Conservation (phyloP, 73 alveolate genomes). For the Breviolum minutum region DNA sequence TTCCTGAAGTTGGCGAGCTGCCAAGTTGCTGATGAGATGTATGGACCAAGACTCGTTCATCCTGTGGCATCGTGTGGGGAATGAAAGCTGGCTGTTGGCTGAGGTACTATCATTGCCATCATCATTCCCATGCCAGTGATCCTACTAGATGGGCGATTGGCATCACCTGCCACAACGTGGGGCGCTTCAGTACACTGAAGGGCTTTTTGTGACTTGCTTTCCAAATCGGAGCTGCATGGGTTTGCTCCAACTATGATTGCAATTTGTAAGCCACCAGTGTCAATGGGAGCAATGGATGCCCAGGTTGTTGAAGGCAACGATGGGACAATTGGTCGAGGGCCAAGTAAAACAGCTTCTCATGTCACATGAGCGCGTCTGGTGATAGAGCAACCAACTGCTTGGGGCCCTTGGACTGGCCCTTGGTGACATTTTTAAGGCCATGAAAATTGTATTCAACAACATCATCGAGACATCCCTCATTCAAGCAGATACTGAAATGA, state of each 20-base stretch:
- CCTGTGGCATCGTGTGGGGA: not conserved
- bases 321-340: slow-evolving; percentile 52
- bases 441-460: slow-evolving; percentile 82
- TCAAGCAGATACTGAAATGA: slow-evolving; percentile 63
- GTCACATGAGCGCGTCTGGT: not conserved
- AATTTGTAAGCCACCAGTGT: no score
- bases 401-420: not conserved
- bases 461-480: slow-evolving; percentile 71
- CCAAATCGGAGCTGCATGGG: not conserved
- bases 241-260: not conserved
- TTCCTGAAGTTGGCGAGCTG: slow-evolving; percentile 78
- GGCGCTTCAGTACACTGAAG: not conserved
- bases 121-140: slow-evolving; percentile 89
- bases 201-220: not conserved
- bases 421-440: not conserved
- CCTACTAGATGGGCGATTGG: slow-evolving; percentile 62
- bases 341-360: not conserved
- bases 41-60: no score
- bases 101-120: slow-evolving; percentile 86
- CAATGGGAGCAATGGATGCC: no score
- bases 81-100: not conserved
- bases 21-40: not conserved
- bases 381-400: not conserved
- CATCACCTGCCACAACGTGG: slow-evolving; percentile 52
- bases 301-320: slow-evolving; percentile 55